A percentile compares a stretch with the other conserved stretches of the same genome.
These are phyloP conservation scores for Litchi chinensis DNA, from an alignment of 345 rosid genomes.

Conservation along the genomic window DNA sequence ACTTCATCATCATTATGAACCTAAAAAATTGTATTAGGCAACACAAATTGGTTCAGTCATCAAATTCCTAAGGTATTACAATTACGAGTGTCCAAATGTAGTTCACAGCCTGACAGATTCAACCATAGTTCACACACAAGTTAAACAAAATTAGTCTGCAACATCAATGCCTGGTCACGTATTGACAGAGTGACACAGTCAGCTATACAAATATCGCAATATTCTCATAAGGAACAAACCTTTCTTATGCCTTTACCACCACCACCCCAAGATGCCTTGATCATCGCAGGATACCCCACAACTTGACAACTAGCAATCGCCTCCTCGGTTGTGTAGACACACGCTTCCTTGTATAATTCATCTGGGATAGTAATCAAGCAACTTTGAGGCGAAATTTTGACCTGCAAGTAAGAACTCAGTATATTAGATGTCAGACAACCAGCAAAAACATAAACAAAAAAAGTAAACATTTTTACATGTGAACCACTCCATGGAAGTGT, in stretches of 20 bases:
- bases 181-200: neutral
- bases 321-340: constrained; percentile 97
- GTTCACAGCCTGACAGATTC: neutral
- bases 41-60: neutral
- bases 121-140: neutral
- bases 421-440: constrained; percentile 24
- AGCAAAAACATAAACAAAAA: neutral
- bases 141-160: neutral
- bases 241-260: constrained; percentile 99
- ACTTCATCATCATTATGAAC: constrained; percentile 99
- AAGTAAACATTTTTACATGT: constrained; percentile 56
- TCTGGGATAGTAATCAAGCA: constrained; percentile 85
- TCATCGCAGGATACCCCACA: constrained; percentile 99
- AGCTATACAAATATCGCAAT: constrained; percentile 5
- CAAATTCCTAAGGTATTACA: neutral
- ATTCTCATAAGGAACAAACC: constrained; percentile 48
- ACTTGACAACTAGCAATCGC: constrained; percentile 97
- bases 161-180: neutral
- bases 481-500: constrained; percentile 99
- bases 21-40: constrained; percentile 36
- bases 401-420: constrained; percentile 49
- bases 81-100: constrained; percentile 17
- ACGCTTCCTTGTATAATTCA: constrained; percentile 87
- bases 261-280: constrained; percentile 99
- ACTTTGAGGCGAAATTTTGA: constrained; percentile 74